Conservation (phyloP, 768 basidiomycete species). For the Pleurotus tuoliensis region DNA sequence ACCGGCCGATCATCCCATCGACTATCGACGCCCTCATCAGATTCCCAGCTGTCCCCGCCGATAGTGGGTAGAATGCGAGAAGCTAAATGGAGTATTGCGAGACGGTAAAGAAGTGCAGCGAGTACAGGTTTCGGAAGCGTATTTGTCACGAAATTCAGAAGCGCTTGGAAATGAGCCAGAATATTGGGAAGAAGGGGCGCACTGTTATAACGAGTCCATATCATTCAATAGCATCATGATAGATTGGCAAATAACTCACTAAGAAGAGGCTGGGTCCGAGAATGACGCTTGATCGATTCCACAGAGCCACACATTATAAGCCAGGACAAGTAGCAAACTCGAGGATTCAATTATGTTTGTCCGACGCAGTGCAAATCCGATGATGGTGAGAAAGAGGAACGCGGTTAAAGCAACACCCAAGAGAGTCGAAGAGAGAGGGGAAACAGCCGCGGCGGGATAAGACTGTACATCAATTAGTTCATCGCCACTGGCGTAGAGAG, state of each 20-base stretch:
- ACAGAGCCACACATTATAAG: slow-evolving; percentile 89
- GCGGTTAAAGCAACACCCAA: slow-evolving; percentile 86
- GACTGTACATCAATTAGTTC: slow-evolving; percentile 36
- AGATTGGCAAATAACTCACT: slow-evolving; percentile 43
- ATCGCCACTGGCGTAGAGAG: neutral
- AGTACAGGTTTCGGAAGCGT: slow-evolving; percentile 84
- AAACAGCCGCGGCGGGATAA: slow-evolving; percentile 78
- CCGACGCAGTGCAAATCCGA: slow-evolving; percentile 83
- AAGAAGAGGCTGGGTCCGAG: slow-evolving; percentile 70
- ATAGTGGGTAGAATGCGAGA: slow-evolving; percentile 83
- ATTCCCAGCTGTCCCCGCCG: slow-evolving; percentile 76
- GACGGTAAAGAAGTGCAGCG: slow-evolving; percentile 72
- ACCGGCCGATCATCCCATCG: slow-evolving; percentile 77
- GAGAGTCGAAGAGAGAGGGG: slow-evolving; percentile 84
- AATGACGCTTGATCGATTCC: slow-evolving; percentile 74
- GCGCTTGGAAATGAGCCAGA: slow-evolving; percentile 74
- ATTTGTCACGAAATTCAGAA: slow-evolving; percentile 78
- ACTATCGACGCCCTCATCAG: slow-evolving; percentile 55
- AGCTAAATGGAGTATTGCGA: slow-evolving; percentile 77
- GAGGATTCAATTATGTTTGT: slow-evolving; percentile 94
- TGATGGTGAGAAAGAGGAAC: slow-evolving; percentile 85
- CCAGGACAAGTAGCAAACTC: slow-evolving; percentile 81
- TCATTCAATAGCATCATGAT: neutral
- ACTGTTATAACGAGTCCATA: slow-evolving; percentile 30
- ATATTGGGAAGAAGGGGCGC: slow-evolving; percentile 76